phyloP scores from a whole-genome alignment of 1,284 basidiomycete genomes.

The Ustilago sp. region DNA sequence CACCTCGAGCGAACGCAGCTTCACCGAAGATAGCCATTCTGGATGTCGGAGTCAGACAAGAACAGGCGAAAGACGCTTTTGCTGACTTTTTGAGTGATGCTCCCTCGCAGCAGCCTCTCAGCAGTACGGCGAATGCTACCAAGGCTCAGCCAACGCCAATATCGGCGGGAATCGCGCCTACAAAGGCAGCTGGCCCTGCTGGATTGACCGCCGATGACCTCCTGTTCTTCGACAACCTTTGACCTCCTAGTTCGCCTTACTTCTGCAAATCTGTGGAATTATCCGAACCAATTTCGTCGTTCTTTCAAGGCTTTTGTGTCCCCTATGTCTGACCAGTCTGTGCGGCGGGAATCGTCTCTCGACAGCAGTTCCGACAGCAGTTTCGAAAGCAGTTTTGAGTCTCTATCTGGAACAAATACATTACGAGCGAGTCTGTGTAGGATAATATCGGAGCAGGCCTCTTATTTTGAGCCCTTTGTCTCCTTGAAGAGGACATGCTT shows the following conservation, averaged over 20 bases:
- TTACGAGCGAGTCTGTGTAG: not conserved
- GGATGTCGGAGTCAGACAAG: not conserved
- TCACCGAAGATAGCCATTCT: constrained; percentile 14
- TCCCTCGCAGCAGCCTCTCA: constrained; percentile 9
- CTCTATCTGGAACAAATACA: not conserved
- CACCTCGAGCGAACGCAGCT: constrained; percentile 23
- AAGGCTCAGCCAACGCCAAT: not conserved
- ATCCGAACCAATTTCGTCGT: not conserved
- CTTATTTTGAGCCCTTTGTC: constrained; percentile 56
- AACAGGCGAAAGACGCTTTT: constrained; percentile 17
- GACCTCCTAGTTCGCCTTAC: not conserved
- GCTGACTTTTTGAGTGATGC: constrained; percentile 34
- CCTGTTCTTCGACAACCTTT: constrained; percentile 49
- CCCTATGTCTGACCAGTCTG: not conserved
- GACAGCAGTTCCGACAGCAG: not conserved
- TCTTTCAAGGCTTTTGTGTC: not conserved
- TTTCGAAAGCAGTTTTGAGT: not conserved
- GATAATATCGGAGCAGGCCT: not conserved
- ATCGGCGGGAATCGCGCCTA: not conserved
- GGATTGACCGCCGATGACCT: constrained; percentile 45
- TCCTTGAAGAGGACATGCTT: constrained; percentile 67
- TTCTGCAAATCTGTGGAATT: not conserved
- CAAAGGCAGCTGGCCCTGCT: constrained; percentile 12
- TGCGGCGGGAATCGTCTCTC: not conserved
- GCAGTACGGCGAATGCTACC: not conserved